These are phyloP conservation scores for Ceratocystis alfenasii DNA, from an alignment of 2,329 filamentous ascomycete genomes.

Conservation along the genomic window DNA sequence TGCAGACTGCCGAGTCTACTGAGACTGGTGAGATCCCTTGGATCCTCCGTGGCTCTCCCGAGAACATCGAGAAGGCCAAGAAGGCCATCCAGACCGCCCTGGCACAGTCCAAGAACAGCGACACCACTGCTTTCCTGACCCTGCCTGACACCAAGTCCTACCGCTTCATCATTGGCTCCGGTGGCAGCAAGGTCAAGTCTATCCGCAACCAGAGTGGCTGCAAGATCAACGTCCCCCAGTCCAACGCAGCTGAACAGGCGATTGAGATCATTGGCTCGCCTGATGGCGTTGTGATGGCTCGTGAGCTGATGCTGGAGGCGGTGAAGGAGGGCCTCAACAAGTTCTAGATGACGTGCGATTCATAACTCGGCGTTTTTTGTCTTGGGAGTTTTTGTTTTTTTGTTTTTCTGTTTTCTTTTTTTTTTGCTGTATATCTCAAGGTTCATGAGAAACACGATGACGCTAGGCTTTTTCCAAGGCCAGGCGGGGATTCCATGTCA, in stretches of 20 bases:
- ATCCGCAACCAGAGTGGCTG: conserved; percentile 89
- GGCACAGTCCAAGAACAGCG: conserved; percentile 56
- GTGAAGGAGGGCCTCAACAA: conserved; percentile 49
- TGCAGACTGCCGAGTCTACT: conserved; percentile 45
- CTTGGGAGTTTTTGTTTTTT: background rate
- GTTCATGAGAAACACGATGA: background rate
- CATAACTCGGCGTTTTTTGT: conserved; percentile 9
- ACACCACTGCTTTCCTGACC: conserved; percentile 72
- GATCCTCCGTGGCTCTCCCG: conserved; percentile 68
- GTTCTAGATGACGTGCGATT: conserved; percentile 3
- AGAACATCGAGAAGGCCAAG: conserved; percentile 73
- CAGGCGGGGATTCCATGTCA: background rate
- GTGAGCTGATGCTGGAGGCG: conserved; percentile 75
- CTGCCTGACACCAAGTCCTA: conserved; percentile 83
- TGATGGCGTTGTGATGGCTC: conserved; percentile 75
- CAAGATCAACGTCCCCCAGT: conserved; percentile 83
- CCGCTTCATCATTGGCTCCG: conserved; percentile 77
- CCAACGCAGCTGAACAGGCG: conserved; percentile 62
- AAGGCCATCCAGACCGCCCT: conserved; percentile 61
- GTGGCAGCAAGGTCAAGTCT: conserved; percentile 80
- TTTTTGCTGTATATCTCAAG: background rate
- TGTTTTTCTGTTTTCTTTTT: background rate
- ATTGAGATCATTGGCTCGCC: conserved; percentile 77
- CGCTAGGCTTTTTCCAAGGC: background rate
- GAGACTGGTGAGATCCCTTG: conserved; percentile 70